phyloP scores from a whole-genome alignment of 148 eudicot species.

The Polygonum aviculare region DNA sequence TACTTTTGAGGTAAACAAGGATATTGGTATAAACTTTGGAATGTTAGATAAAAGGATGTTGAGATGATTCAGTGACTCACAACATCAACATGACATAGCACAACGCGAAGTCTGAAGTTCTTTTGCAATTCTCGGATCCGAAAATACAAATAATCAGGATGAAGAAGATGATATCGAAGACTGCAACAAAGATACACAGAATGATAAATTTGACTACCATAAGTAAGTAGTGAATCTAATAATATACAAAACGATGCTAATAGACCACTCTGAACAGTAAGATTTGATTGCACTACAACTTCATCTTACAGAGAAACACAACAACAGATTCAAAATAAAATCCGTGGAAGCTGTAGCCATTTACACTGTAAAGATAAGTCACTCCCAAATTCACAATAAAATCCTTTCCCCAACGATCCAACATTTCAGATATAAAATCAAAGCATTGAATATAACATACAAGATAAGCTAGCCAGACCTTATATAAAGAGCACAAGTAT shows the following conservation, averaged over 20 bases:
- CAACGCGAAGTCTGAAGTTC: conserved; percentile 80
- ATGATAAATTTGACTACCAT: background rate
- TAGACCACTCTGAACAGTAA: background rate
- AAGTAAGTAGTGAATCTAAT: background rate
- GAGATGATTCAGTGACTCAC: conserved; percentile 36
- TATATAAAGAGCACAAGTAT: conserved; percentile 77
- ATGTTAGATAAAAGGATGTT: background rate
- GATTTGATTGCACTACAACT: background rate
- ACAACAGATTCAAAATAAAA: background rate
- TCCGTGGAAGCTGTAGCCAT: background rate
- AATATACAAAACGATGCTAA: background rate
- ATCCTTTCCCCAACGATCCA: background rate
- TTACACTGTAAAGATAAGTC: background rate
- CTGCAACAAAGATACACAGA: conserved; percentile 30
- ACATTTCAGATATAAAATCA: background rate
- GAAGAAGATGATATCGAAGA: conserved; percentile 88
- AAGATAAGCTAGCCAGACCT: conserved; percentile 35
- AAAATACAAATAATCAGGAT: conserved; percentile 84
- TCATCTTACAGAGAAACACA: background rate
- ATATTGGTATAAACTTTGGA: background rate
- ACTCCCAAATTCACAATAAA: background rate
- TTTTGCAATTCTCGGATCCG: conserved; percentile 89
- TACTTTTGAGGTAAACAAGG: background rate
- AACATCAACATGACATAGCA: conserved; percentile 88
- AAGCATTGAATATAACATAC: background rate